Base-by-base conservation (phyloP, 1,284 basidiomycete genomes). In the Cutaneotrichosporon spelunceum region DNA sequence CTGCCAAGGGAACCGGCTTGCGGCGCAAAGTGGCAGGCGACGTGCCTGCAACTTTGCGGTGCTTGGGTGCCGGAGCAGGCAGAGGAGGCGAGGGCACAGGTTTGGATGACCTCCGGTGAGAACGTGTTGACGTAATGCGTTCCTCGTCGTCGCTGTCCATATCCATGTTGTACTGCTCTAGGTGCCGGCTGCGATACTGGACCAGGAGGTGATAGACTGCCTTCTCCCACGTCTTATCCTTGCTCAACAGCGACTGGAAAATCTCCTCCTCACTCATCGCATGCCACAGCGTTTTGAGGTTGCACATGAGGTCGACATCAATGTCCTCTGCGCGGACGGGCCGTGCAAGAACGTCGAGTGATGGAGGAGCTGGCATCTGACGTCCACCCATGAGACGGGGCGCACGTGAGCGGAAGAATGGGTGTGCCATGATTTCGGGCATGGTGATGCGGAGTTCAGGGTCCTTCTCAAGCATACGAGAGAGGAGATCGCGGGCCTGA, bases 251-350 rank as follows among this genome's bases (percentile, higher is more conserved):
- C 56, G 85, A 87, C 53, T 84, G 81, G 58, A 87, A 82, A 56
- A 97, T 86, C 29, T 88, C 86, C 5, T 84, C 82, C 62, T 93
- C 89, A 1, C 85, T 79, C 4, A 84, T 85, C 8, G 85, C 88
- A 62, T 88, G 86, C 93, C 94, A 99, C 27, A 99, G 83, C 7
- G 92, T 93, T 70, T 87, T 87, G 53, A 99, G 80, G 79, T 97
- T 98, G 30, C 85, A 86, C 72, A 99, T 86, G 69, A 99, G 91
- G 69, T 95, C 93, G 2, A 84, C 81, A 75, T 99, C 95, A 68
- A 99, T 88, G 57, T 86, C 86, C 21, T 83, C 83, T 19, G 76
- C 82, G 34, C 82, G 79, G 45, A 93, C 82, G 13, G 90, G 87
- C 34, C 83, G 82, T 21, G 87, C 85, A 53, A 91, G 86, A 62